Base-by-base conservation (phyloP, 805 yeast genomes). In the Lipomyces orientalis region DNA sequence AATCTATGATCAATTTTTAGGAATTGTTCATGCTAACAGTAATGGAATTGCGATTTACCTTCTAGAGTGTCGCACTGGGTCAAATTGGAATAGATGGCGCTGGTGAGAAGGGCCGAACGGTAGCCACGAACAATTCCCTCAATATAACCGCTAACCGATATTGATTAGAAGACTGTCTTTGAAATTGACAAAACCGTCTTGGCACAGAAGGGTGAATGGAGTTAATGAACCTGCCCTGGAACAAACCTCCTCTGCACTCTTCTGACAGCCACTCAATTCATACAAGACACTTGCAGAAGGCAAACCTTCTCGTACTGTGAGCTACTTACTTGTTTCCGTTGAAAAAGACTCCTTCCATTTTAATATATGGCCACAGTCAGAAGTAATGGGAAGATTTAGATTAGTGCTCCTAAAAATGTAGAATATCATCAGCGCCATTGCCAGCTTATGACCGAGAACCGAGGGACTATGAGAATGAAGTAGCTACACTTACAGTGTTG, bases 81-180 rank as follows among this genome's bases (percentile, higher is more conserved):
- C 76, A 95, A 81, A 80, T 95, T 96, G 76, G 90, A 83, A 79
- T 95, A 95, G 80, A 93, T 98, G 73, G 89, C 86, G 39, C 86
- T 79, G 10, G 89, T 86, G 61, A 95, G 78, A 34, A 95, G 83
- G 0, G 97, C 97, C 66, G 90, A 88, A 76, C 93, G 87, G 83
- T 93, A 91, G 29, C 99, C 99, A 76, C 99, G 88, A 54, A 94
- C 97, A 43, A 96, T 86, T 57, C 94, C 99, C 80, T 95, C 99
- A 73, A 95, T 85, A 81, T 85, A 95, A 29, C 99, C 99, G 78
- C 85, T 77, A 46, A 6, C 19, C 16, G 49, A 16, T n/a, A n/a
- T 43, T 4, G n/a, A 16, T 43, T 16, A 19, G n/a, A 43, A 7
- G 9, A 16, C 16, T 1, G 6, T 16, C 49, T 43, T 19, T 43